Conservation (phyloP, 441 rosid genomes). For the Daphne laureola region DNA sequence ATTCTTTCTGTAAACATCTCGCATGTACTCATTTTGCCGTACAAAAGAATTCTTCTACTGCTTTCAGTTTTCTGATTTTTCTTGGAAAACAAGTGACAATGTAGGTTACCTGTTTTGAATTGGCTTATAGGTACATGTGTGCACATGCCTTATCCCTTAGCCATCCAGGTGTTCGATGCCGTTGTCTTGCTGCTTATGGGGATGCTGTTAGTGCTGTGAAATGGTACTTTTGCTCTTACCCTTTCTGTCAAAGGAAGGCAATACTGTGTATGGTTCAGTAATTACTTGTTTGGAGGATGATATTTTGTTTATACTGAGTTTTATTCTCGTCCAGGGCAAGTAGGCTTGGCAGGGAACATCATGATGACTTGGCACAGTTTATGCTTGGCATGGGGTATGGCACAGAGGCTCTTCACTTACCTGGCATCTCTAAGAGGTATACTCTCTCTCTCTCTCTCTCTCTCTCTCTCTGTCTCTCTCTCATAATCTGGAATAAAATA, state of each 20-base stretch:
- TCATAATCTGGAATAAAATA: constrained; percentile 1
- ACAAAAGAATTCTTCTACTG: no score
- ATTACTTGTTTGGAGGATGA: no score
- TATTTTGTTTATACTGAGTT: constrained; percentile 1
- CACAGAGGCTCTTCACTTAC: constrained; percentile 97
- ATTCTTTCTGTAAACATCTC: not conserved
- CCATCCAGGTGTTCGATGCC: constrained; percentile 98
- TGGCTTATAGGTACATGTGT: constrained; percentile 77
- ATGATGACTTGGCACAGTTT: constrained; percentile 96
- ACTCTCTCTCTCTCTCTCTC: not conserved
- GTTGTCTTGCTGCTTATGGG: constrained; percentile 97
- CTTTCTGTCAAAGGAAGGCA: constrained; percentile 7
- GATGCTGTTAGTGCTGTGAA: constrained; percentile 99
- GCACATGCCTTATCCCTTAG: constrained; percentile 93
- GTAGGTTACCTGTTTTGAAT: not conserved
- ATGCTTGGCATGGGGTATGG: constrained; percentile 99
- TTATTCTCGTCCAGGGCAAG: constrained; percentile 67
- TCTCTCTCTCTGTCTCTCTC: no score
- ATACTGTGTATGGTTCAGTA: constrained; percentile 3
- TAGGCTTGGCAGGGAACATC: constrained; percentile 99
- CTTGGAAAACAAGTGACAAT: constrained; percentile 1
- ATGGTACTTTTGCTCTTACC: constrained; percentile 46
- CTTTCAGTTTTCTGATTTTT: not conserved
- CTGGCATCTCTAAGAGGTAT: constrained; percentile 99
- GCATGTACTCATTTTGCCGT: not conserved